These are phyloP conservation scores for Puccinia sorghi DNA, from an alignment of 1,284 basidiomycete genomes.

Conservation along the genomic window DNA sequence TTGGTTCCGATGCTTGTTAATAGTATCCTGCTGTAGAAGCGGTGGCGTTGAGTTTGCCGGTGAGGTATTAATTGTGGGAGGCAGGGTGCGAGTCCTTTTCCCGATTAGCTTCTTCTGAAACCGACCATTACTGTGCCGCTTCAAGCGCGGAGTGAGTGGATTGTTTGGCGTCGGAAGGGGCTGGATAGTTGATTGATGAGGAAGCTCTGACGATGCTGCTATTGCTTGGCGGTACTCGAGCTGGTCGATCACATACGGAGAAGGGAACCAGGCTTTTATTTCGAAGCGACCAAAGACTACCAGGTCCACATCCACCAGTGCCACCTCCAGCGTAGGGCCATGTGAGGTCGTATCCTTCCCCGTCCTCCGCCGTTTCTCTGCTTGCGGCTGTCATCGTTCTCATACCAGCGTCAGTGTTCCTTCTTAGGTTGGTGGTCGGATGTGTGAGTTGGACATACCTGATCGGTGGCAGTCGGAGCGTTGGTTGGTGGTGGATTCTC, in stretches of 20 bases:
- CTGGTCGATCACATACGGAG: conserved; percentile 57
- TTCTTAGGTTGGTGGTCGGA: too few relatives aligned
- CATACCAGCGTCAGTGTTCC: too few relatives aligned
- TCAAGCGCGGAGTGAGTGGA: not conserved
- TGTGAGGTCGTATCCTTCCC: conserved; percentile 23
- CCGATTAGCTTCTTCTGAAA: conserved; percentile 15
- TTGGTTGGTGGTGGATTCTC: too few relatives aligned
- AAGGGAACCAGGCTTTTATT: conserved; percentile 58
- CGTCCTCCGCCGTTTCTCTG: conserved; percentile 17
- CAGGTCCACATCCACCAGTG: conserved; percentile 48
- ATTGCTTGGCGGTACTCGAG: conserved; percentile 24
- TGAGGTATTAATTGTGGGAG: not conserved
- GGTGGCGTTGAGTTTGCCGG: not conserved
- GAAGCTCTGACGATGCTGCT: not conserved
- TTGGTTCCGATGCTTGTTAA: not conserved
- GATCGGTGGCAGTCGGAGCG: too few relatives aligned
- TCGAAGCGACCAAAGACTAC: conserved; percentile 57
- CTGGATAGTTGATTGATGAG: not conserved
- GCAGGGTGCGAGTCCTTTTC: not conserved
- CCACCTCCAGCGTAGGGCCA: conserved; percentile 27
- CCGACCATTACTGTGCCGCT: conserved; percentile 11
- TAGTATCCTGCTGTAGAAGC: not conserved
- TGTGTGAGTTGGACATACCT: too few relatives aligned
- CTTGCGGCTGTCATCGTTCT: not conserved
- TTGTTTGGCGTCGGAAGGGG: conserved; percentile 9